These are phyloP conservation scores for Carallia brachiata DNA, from an alignment of 345 rosid species.

Conservation along the genomic window DNA sequence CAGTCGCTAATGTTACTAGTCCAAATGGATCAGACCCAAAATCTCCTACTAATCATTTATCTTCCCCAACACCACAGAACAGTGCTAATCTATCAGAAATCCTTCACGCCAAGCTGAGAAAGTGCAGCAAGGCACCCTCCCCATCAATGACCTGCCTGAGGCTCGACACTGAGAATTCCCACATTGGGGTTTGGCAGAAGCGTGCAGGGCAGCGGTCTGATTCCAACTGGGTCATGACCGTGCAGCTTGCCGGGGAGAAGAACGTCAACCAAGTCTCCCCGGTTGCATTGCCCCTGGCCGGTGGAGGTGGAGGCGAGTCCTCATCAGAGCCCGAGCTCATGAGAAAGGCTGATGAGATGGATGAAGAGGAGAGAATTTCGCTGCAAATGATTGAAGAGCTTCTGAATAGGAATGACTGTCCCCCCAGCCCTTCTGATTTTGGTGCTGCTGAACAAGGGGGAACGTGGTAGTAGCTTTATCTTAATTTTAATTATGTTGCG, in stretches of 20 bases:
- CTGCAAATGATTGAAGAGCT: slow-evolving; percentile 96
- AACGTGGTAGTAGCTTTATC: not conserved
- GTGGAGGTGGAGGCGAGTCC: not conserved
- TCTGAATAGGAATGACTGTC: slow-evolving; percentile 54
- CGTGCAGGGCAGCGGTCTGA: slow-evolving; percentile 59
- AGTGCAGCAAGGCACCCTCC: slow-evolving; percentile 58
- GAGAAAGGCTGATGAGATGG: slow-evolving; percentile 35
- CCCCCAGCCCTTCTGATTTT: slow-evolving; percentile 18
- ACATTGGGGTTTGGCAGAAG: slow-evolving; percentile 85
- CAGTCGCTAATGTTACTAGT: slow-evolving; percentile 7
- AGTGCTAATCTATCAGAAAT: slow-evolving; percentile 39
- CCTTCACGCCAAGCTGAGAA: slow-evolving; percentile 59
- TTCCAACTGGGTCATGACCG: slow-evolving; percentile 77
- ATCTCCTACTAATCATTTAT: not conserved
- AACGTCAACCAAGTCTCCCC: not conserved
- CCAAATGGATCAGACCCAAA: slow-evolving; percentile 11
- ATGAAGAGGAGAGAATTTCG: slow-evolving; percentile 68
- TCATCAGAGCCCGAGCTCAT: slow-evolving; percentile 11
- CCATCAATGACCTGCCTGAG: slow-evolving; percentile 76
- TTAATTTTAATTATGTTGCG: too few species aligned
- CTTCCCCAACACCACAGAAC: slow-evolving; percentile 16
- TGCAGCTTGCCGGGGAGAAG: slow-evolving; percentile 46
- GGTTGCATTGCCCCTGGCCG: not conserved
- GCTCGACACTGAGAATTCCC: slow-evolving; percentile 68
- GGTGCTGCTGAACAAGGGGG: not conserved